phyloP scores from a whole-genome alignment of 768 basidiomycete genomes.

The Termitomyces sp. region DNA sequence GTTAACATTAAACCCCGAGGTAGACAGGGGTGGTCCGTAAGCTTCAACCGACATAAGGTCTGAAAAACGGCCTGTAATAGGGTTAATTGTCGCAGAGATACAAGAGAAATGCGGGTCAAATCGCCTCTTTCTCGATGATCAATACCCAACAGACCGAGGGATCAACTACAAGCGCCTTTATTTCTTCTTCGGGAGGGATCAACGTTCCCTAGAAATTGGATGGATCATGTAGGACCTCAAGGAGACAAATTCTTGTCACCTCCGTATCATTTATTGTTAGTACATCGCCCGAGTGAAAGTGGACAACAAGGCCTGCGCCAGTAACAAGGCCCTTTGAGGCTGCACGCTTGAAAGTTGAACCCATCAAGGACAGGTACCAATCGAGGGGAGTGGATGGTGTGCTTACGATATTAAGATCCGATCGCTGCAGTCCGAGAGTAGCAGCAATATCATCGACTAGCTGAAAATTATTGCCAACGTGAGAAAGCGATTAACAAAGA shows the following conservation, averaged over 20 bases:
- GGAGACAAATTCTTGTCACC: slow-evolving; percentile 26
- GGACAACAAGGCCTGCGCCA: slow-evolving; percentile 56
- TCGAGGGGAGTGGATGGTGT: not conserved
- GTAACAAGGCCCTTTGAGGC: slow-evolving; percentile 85
- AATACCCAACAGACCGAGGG: slow-evolving; percentile 68
- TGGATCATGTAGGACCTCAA: not conserved
- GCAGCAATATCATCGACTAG: slow-evolving; percentile 88
- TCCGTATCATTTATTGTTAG: slow-evolving; percentile 52
- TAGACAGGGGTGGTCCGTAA: slow-evolving; percentile 43
- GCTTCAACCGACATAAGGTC: slow-evolving; percentile 57
- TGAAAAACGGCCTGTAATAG: slow-evolving; percentile 86
- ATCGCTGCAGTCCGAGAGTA: slow-evolving; percentile 65
- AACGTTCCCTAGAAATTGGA: slow-evolving; percentile 50
- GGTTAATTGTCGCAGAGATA: not conserved
- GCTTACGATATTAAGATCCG: slow-evolving; percentile 75
- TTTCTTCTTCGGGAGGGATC: slow-evolving; percentile 73
- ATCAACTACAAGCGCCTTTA: slow-evolving; percentile 53
- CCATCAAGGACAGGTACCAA: not conserved
- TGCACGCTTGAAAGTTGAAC: slow-evolving; percentile 53
- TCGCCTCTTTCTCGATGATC: slow-evolving; percentile 90
- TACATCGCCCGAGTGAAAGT: slow-evolving; percentile 47
- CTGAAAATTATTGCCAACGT: slow-evolving; percentile 29
- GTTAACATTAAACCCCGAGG: slow-evolving; percentile 73
- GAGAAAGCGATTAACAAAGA: not conserved
- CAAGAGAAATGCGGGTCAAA: slow-evolving; percentile 4